Evolutionary conservation across 805 yeast genomes (phyloP).

Genomic region (Spathaspora girioi): DNA sequence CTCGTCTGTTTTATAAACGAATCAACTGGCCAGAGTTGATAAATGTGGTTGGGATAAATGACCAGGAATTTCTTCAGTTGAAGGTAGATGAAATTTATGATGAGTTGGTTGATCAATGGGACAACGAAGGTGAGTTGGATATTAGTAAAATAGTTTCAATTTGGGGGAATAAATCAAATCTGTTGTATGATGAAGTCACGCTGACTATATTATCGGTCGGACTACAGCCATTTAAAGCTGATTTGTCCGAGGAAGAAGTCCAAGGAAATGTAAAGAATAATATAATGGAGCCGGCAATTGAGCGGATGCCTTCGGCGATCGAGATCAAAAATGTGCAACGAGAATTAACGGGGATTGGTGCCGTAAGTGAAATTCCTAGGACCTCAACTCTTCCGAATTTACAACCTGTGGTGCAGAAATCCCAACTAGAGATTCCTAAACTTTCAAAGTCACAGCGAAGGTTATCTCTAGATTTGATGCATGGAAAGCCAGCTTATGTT

Average conservation of each 20-base stretch:
- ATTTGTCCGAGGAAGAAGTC: background rate
- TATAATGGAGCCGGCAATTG: background rate
- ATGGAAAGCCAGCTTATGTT: constrained; percentile 9
- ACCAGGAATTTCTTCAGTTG: constrained; percentile 14
- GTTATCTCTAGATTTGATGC: constrained; percentile 27
- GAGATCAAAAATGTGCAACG: background rate
- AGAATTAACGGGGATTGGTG: background rate
- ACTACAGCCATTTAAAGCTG: constrained; percentile 3
- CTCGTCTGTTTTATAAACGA: constrained; percentile 11
- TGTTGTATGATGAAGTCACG: constrained; percentile 10
- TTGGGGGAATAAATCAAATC: constrained; percentile 6
- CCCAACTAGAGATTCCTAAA: constrained; percentile 13
- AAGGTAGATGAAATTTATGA: constrained; percentile 22
- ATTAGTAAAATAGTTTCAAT: constrained; percentile 1
- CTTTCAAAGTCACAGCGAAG: constrained; percentile 19
- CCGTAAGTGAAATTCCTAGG: background rate
- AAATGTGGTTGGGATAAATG: constrained; percentile 10
- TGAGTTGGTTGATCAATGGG: constrained; percentile 4
- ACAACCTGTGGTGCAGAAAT: background rate
- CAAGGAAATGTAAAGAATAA: background rate
- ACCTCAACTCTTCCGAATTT: background rate
- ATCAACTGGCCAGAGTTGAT: constrained; percentile 17
- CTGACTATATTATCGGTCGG: constrained; percentile 6
- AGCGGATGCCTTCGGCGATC: background rate
- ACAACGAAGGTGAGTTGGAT: constrained; percentile 5